These are phyloP conservation scores for Neurospora cerealis DNA, from an alignment of 495 filamentous ascomycete genomes.

Conservation along the genomic window DNA sequence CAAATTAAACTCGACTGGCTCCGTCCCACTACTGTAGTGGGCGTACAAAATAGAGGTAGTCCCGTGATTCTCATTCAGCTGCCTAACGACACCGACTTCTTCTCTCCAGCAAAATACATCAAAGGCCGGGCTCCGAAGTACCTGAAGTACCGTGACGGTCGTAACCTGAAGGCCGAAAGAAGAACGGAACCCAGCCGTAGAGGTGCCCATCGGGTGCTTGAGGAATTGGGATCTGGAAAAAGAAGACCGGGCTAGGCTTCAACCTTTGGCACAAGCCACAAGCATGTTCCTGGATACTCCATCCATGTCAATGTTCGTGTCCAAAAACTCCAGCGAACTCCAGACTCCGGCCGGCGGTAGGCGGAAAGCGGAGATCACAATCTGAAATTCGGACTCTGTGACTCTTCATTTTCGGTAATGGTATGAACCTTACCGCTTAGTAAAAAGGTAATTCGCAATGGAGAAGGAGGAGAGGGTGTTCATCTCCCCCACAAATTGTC, in stretches of 20 bases:
- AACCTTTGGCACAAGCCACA: neutral
- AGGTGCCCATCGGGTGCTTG: neutral
- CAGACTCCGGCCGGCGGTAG: neutral
- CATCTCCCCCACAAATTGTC: neutral
- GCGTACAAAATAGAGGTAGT: neutral
- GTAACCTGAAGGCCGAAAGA: neutral
- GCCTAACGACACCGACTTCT: neutral
- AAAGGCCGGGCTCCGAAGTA: neutral
- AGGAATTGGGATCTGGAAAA: neutral
- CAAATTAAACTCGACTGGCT: neutral
- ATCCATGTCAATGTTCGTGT: neutral
- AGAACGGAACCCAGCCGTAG: neutral
- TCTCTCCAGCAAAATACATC: neutral
- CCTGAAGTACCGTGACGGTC: neutral
- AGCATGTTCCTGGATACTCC: neutral
- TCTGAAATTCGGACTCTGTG: neutral
- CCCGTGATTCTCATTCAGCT: neutral
- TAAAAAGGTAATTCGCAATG: neutral
- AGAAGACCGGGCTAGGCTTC: neutral
- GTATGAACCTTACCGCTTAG: neutral
- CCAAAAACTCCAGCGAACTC: neutral
- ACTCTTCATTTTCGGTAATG: neutral
- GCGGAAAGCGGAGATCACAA: neutral
- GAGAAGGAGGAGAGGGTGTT: neutral
- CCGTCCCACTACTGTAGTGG: neutral